Conservation (phyloP, 352 stramenopile genomes). For the Achlya hypogyna region DNA sequence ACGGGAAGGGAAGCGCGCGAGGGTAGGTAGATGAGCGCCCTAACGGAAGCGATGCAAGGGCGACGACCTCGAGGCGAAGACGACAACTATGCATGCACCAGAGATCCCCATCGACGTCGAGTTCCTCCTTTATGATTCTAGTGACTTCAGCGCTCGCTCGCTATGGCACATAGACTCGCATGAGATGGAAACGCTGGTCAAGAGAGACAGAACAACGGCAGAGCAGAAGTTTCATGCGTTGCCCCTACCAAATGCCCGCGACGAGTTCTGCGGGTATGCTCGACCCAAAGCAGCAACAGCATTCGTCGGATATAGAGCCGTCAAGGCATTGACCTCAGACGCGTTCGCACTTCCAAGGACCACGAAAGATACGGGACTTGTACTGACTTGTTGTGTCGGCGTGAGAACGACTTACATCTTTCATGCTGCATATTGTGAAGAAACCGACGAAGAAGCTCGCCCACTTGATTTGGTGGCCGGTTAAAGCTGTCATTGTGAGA, state of each 20-base stretch:
- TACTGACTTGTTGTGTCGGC: no score
- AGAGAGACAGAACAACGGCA: no score
- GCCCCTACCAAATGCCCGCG: no score
- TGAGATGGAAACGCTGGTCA: neutral
- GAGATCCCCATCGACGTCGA: neutral
- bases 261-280: constrained; percentile 20
- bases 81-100: neutral
- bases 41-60: neutral
- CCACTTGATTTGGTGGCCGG: constrained; percentile 18
- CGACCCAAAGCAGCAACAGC: no score
- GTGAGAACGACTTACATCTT: no score
- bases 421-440: neutral
- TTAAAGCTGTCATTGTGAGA: no score
- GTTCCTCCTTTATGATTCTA: neutral
- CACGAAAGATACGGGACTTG: no score
- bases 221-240: no score
- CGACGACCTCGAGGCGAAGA: neutral
- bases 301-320: no score
- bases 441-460: constrained; percentile 14
- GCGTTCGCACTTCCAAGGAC: no score
- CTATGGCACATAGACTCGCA: neutral
- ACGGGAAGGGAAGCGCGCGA: no score
- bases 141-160: neutral
- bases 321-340: no score
- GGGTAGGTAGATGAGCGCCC: neutral